Evolutionary conservation across 192 early-diverging fungal species (phyloP).

Genomic region (Coemansia reversa): DNA sequence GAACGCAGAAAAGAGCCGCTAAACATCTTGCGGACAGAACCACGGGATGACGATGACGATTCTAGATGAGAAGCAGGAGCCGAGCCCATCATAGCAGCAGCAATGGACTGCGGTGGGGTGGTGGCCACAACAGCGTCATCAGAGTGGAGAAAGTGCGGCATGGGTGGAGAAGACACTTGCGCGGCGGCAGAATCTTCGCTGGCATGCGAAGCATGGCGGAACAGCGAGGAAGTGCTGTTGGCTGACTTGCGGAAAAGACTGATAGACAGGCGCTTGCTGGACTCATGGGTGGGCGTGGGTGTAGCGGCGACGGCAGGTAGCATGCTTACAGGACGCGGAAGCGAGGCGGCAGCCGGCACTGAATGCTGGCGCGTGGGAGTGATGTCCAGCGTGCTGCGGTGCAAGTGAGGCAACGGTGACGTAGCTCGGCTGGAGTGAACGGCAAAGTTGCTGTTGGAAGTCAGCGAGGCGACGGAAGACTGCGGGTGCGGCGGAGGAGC

Average conservation of each 20-base stretch:
- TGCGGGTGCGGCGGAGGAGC: slow-evolving; percentile 17
- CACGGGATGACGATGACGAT: slow-evolving; percentile 10
- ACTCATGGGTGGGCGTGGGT: slow-evolving; percentile 13
- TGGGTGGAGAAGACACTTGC: slow-evolving; percentile 5
- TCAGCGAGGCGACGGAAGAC: slow-evolving; percentile 12
- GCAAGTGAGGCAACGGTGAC: slow-evolving; percentile 15
- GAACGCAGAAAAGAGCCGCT: slow-evolving; percentile 48
- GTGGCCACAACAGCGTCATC: slow-evolving; percentile 4
- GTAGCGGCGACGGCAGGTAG: slow-evolving; percentile 7
- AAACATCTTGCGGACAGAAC: slow-evolving; percentile 50
- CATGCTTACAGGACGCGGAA: slow-evolving; percentile 46
- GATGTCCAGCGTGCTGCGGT: slow-evolving; percentile 38
- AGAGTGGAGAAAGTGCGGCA: slow-evolving; percentile 1
- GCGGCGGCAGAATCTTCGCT: slow-evolving; percentile 31
- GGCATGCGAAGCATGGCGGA: slow-evolving; percentile 31
- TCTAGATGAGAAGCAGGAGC: slow-evolving; percentile 10
- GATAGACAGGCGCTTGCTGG: slow-evolving; percentile 45
- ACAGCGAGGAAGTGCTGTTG: slow-evolving; percentile 36
- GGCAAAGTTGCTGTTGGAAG: slow-evolving; percentile 1
- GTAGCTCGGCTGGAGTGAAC: slow-evolving; percentile 8
- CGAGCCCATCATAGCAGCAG: slow-evolving; percentile 24
- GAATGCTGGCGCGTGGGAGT: slow-evolving; percentile 33
- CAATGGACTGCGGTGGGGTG: slow-evolving; percentile 24
- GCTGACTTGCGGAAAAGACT: slow-evolving; percentile 37
- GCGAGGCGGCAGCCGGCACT: slow-evolving; percentile 37